Evolutionary conservation across 2,329 filamentous ascomycete species (phyloP).

Genomic region (Ophiostoma novo-ulmi): DNA sequence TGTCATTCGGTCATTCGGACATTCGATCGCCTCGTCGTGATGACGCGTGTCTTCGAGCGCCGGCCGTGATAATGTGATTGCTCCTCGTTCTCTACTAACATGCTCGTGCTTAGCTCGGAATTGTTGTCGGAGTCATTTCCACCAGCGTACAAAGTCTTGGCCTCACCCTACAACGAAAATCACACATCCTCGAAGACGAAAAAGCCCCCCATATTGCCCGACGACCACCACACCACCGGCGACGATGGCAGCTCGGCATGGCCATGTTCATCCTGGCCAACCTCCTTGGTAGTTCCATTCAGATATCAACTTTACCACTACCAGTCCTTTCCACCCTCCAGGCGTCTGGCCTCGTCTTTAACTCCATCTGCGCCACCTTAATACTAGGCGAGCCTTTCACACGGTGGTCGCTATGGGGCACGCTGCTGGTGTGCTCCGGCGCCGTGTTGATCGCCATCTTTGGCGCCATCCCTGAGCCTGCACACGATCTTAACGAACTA

Average conservation of each 20-base stretch:
- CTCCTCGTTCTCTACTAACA: slow-evolving; percentile 10
- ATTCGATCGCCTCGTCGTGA: not conserved
- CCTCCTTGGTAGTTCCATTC: slow-evolving; percentile 88
- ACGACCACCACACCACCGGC: slow-evolving; percentile 79
- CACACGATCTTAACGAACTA: slow-evolving; percentile 79
- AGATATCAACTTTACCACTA: slow-evolving; percentile 91
- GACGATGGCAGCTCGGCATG: slow-evolving; percentile 97
- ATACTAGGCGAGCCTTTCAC: slow-evolving; percentile 94
- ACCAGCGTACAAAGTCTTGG: slow-evolving; percentile 93
- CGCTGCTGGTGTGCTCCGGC: slow-evolving; percentile 77
- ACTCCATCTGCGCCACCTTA: slow-evolving; percentile 92
- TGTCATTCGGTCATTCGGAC: no score
- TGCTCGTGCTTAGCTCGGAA: slow-evolving; percentile 63
- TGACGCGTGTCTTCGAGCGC: not conserved
- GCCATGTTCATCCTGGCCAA: slow-evolving; percentile 94
- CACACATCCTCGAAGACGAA: slow-evolving; percentile 95
- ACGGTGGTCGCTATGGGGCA: slow-evolving; percentile 84
- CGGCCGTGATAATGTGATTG: not conserved
- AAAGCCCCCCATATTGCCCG: slow-evolving; percentile 73
- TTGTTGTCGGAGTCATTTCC: slow-evolving; percentile 86
- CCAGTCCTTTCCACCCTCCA: slow-evolving; percentile 93
- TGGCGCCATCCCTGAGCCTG: slow-evolving; percentile 87
- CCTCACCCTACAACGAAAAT: slow-evolving; percentile 93
- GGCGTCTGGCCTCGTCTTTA: slow-evolving; percentile 94
- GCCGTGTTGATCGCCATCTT: slow-evolving; percentile 92